Evolutionary conservation across 306 rosid genomes (phyloP).

Genomic region (Castanea sativa): DNA sequence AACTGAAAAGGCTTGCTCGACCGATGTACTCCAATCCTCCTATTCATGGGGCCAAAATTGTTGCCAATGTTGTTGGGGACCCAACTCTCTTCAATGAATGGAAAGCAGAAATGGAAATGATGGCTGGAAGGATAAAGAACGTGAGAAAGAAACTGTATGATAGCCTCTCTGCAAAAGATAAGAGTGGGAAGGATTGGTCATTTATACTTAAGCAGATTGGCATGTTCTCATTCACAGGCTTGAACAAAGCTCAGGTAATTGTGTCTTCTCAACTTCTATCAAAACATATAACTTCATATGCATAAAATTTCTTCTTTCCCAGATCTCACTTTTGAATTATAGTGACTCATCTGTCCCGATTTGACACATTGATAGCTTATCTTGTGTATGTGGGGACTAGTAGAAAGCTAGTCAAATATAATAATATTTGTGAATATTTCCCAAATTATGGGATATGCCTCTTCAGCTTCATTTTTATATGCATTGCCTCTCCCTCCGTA

Average conservation of each 20-base stretch:
- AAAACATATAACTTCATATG: conserved; percentile 3
- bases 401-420: background rate
- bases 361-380: background rate
- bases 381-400: background rate
- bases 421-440: background rate
- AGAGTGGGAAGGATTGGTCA: conserved; percentile 97
- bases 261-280: conserved; percentile 2
- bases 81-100: conserved; percentile 79
- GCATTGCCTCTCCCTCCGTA: background rate
- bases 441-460: background rate
- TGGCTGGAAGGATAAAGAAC: conserved; percentile 97
- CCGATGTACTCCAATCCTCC: conserved; percentile 99
- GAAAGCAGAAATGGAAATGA: conserved; percentile 98
- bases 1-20: conserved; percentile 91
- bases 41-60: conserved; percentile 88
- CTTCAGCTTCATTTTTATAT: background rate
- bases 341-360: no score
- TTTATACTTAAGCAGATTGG: conserved; percentile 92
- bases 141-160: conserved; percentile 82
- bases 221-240: conserved; percentile 96
- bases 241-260: conserved; percentile 75
- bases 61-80: conserved; percentile 89
- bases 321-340: background rate
- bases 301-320: background rate
- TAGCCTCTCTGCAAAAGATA: conserved; percentile 71